phyloP scores from a whole-genome alignment of 768 basidiomycete genomes.

The Hygrophorus russula region DNA sequence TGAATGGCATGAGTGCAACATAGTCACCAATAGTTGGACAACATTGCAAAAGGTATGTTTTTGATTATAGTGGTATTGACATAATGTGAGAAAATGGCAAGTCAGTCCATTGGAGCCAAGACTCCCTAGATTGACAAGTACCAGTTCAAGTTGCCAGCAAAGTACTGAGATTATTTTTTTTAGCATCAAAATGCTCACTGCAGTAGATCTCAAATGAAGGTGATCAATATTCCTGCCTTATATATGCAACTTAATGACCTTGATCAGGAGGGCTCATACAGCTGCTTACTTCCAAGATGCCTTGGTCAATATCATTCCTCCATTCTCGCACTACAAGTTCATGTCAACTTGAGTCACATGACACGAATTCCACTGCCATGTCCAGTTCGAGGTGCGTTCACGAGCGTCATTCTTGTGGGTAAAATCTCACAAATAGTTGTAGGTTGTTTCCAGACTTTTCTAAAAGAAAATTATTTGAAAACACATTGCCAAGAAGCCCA shows the following conservation, averaged over 20 bases:
- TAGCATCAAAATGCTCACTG: conserved; percentile 5
- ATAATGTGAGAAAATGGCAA: too few relatives aligned
- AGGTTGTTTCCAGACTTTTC: too few relatives aligned
- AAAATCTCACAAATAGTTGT: too few relatives aligned
- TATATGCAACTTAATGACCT: neutral
- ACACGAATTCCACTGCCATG: conserved; percentile 14
- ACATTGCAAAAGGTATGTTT: conserved; percentile 16
- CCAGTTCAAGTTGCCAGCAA: too few relatives aligned
- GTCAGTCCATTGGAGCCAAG: conserved; percentile 1
- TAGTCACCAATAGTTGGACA: conserved; percentile 17
- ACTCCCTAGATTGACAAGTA: neutral
- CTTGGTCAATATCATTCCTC: conserved; percentile 6
- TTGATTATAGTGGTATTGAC: neutral
- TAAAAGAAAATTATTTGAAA: neutral
- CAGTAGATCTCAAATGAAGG: neutral
- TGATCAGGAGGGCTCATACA: conserved; percentile 6
- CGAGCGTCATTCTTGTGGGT: neutral
- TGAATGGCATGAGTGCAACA: conserved; percentile 19
- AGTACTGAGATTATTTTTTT: conserved; percentile 7
- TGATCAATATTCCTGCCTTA: neutral
- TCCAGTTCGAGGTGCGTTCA: conserved; percentile 15
- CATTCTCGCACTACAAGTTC: conserved; percentile 11
- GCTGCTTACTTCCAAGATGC: conserved; percentile 3
- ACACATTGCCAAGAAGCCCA: conserved; percentile 1
- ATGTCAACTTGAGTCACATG: conserved; percentile 18